Percentiles rank a stretch among this genome's conserved stretches.
phyloP scores from a whole-genome alignment of 2,329 filamentous ascomycete genomes.

The Lecanoromycetidae sp. region DNA sequence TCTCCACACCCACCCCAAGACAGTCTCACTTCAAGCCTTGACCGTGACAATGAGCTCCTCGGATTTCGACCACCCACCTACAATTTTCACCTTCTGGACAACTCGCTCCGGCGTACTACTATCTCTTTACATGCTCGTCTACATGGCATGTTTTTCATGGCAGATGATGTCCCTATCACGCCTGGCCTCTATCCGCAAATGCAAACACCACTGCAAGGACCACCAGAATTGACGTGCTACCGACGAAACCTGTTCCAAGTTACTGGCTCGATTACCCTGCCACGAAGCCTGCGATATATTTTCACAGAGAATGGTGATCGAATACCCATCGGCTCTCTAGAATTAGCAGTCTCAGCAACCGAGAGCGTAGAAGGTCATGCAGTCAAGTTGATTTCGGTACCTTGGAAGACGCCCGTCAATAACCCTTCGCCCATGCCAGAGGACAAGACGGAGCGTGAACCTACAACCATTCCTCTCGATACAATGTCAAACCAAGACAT shows the following conservation, averaged over 20 bases:
- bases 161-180: conserved; percentile 52
- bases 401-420: conserved; percentile 89
- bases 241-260: conserved; percentile 93
- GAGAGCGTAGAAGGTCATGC: conserved; percentile 89
- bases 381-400: conserved; percentile 89
- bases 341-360: conserved; percentile 80
- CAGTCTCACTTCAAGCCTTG: conserved; percentile 44
- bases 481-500: conserved; percentile 52
- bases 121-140: conserved; percentile 50
- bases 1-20: conserved; percentile 35
- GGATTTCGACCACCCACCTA: conserved; percentile 54
- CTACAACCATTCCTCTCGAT: conserved; percentile 64
- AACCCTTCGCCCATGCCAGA: conserved; percentile 45
- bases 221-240: conserved; percentile 84
- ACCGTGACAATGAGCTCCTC: conserved; percentile 59
- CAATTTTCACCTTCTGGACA: conserved; percentile 49
- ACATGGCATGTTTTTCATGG: conserved; percentile 58
- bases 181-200: conserved; percentile 40
- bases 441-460: conserved; percentile 70
- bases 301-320: conserved; percentile 75
- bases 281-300: conserved; percentile 64
- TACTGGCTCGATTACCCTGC: conserved; percentile 74
- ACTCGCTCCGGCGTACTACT: conserved; percentile 43
- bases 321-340: conserved; percentile 68
- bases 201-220: too few species aligned